phyloP scores from a whole-genome alignment of 1,284 basidiomycete species.

The Coniferiporia sulphurascens region DNA sequence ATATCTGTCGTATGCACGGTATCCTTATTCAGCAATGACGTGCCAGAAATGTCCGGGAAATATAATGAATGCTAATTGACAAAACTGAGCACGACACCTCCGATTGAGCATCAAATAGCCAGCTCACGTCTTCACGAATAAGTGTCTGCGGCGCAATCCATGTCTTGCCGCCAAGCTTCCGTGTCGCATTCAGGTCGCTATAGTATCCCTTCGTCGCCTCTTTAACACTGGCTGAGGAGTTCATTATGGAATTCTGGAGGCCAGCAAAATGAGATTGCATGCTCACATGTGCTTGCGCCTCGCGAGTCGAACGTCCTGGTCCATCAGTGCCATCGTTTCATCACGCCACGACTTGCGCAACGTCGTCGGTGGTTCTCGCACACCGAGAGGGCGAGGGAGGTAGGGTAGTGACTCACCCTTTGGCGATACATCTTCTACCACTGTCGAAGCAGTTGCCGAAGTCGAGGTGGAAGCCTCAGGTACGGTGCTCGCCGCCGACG shows the following conservation, averaged over 20 bases:
- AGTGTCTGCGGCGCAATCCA: constrained; percentile 91
- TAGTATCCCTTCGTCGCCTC: constrained; percentile 89
- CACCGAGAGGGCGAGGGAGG: constrained; percentile 72
- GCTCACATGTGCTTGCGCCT: constrained; percentile 73
- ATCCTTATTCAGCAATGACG: constrained; percentile 49
- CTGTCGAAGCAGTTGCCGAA: neutral
- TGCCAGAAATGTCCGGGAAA: constrained; percentile 86
- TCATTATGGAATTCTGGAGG: constrained; percentile 14
- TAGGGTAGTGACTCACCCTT: constrained; percentile 36
- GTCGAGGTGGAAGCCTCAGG: neutral
- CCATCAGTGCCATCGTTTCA: constrained; percentile 63
- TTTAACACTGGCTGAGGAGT: constrained; percentile 55
- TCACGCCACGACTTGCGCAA: constrained; percentile 59
- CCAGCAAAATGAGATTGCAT: neutral
- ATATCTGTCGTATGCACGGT: constrained; percentile 76
- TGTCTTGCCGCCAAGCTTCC: constrained; percentile 86
- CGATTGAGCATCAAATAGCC: neutral
- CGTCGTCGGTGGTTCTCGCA: constrained; percentile 54
- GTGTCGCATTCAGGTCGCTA: constrained; percentile 80
- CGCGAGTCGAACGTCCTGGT: constrained; percentile 65
- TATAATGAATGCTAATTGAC: constrained; percentile 75
- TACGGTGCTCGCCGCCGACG: neutral
- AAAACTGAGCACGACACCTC: neutral
- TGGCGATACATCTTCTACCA: neutral
- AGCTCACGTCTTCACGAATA: constrained; percentile 82